Evolutionary conservation across 768 basidiomycete species (phyloP).

Genomic region (Jaapia argillacea): DNA sequence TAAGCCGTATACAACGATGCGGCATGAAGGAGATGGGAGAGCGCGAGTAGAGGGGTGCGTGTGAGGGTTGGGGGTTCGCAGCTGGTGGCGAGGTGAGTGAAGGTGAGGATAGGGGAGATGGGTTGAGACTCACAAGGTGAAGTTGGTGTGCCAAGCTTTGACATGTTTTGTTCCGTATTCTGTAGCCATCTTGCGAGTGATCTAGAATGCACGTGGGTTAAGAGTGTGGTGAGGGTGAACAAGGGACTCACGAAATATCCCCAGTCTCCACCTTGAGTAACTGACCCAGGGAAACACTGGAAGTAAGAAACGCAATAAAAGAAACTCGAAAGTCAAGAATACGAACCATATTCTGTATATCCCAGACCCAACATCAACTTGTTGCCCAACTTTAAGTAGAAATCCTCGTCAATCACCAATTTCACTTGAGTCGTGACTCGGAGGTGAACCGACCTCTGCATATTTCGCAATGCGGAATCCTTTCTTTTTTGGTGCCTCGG

Average conservation of each 20-base stretch:
- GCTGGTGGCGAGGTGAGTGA: constrained; percentile 7
- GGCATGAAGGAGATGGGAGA: constrained; percentile 14
- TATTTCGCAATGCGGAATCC: constrained; percentile 41
- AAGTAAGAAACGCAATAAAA: background rate
- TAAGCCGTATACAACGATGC: constrained; percentile 10
- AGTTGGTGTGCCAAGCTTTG: constrained; percentile 46
- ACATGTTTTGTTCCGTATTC: constrained; percentile 29
- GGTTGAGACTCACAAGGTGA: constrained; percentile 25
- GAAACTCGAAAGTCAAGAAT: too few species aligned
- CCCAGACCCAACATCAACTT: constrained; percentile 20
- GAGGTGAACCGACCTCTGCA: constrained; percentile 32
- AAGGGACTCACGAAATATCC: constrained; percentile 22
- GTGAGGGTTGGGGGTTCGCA: constrained; percentile 13
- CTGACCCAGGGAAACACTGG: constrained; percentile 14
- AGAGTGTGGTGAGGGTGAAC: background rate
- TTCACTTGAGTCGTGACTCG: background rate
- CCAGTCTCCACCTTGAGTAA: constrained; percentile 42
- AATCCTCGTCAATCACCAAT: background rate
- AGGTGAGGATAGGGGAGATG: background rate
- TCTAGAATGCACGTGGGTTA: constrained; percentile 12
- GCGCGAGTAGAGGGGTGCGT: constrained; percentile 17
- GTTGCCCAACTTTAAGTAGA: constrained; percentile 3
- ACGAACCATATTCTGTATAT: constrained; percentile 16
- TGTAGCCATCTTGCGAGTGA: constrained; percentile 22
- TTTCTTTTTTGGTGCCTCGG: constrained; percentile 40